Base-by-base conservation (phyloP, 2,329 filamentous ascomycete genomes). In the Fusarium sublunatum region DNA sequence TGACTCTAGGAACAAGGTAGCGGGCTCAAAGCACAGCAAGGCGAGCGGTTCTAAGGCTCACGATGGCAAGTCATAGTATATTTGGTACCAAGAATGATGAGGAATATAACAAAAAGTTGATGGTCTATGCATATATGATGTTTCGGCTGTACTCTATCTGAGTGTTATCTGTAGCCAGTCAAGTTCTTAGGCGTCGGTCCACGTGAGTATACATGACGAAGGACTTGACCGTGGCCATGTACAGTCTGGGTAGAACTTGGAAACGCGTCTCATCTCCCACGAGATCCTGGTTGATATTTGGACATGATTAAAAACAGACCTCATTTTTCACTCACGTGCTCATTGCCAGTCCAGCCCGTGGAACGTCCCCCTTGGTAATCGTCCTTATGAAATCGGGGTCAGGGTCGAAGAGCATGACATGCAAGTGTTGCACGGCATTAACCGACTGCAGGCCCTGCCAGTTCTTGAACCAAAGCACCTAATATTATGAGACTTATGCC, bases 381-480 rank as follows among this genome's bases (percentile, higher is more conserved):
- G 86, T 79, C 47, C 80, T 78, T 41, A 97, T 77, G 66, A 96
- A 92, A 4, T 80, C 82, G 35, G 82, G 80, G 68, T 94, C 88
- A 1, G 93, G 89, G 67, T 91, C 83, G 74, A 89, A 91, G 50
- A 97, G 80, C 92, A 97, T 93, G 72, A 97, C 89, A 76, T 98
- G 94, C 72, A 98, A 95, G 75, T 98, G 94, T 80, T 97, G 93
- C 10, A 98, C 86, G 1, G 91, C 87, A 69, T 92, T 87, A 26
- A 98, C 86, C 24, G 90, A 95, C 79, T 97, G 97, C 66, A 97
- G 79, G 13, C 84, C 86, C 50, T 82, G 85, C 92, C 93, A 97
- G 72, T 98, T 98, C 80, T 91, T 78, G 51, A 91, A 86, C 74
- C 73, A 75, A 50, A 75, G 64, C 22, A 79, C 71, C 75, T 79